A percentile compares a stretch with the other conserved stretches of the same genome.
phyloP scores from a whole-genome alignment of 768 basidiomycete species.

The Dioszegia aurantiaca region DNA sequence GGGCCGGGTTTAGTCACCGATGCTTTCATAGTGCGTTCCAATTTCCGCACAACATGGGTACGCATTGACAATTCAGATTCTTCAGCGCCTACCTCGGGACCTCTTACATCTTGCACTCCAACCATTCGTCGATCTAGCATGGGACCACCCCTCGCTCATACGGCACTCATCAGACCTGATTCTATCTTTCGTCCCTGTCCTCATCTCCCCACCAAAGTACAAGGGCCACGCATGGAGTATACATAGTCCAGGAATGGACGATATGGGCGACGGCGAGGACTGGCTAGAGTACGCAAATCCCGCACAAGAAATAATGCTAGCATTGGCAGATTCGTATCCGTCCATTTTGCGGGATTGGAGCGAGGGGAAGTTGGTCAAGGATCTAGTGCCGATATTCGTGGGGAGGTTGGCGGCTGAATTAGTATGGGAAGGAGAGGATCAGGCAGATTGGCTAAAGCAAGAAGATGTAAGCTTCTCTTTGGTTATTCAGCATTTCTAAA shows the following conservation, averaged over 20 bases:
- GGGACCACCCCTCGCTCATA: conserved; percentile 30
- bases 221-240: conserved; percentile 15
- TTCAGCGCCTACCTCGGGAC: conserved; percentile 24
- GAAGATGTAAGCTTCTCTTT: conserved; percentile 5
- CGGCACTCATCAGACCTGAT: conserved; percentile 18
- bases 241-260: neutral
- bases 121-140: conserved; percentile 43
- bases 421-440: conserved; percentile 45
- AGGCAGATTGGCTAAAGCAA: conserved; percentile 64
- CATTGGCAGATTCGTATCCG: conserved; percentile 70
- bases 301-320: conserved; percentile 79
- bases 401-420: conserved; percentile 37
- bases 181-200: conserved; percentile 26
- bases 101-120: conserved; percentile 28
- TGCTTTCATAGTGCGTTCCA: conserved; percentile 33
- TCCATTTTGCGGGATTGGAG: conserved; percentile 75
- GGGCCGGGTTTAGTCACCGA: conserved; percentile 28
- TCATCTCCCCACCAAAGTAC: conserved; percentile 26
- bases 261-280: conserved; percentile 58
- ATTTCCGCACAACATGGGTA: too few relatives aligned
- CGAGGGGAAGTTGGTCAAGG: conserved; percentile 56
- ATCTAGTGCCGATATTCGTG: conserved; percentile 44
- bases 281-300: conserved; percentile 67
- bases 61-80: conserved; percentile 16
- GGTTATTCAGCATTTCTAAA: neutral